Evolutionary conservation across 1,284 basidiomycete species (phyloP).

Genomic region (Malassezia equina): DNA sequence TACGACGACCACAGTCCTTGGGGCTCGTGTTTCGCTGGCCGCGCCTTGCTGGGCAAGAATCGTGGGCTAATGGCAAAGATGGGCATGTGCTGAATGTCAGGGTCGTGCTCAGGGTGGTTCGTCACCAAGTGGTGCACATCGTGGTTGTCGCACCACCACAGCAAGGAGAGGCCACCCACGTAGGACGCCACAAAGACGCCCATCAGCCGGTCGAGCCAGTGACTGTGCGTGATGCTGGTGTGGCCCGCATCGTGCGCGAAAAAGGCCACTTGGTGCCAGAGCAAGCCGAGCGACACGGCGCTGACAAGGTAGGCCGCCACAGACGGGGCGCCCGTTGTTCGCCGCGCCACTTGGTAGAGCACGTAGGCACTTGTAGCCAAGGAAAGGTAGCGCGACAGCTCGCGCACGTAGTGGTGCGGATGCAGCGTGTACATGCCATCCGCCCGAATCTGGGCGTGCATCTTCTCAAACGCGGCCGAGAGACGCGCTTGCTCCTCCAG

Average conservation of each 20-base stretch:
- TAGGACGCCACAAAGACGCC: slow-evolving; percentile 74
- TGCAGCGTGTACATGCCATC: slow-evolving; percentile 78
- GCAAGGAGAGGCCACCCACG: slow-evolving; percentile 80
- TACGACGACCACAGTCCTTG: slow-evolving; percentile 73
- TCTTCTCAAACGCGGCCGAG: slow-evolving; percentile 66
- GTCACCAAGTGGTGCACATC: slow-evolving; percentile 95
- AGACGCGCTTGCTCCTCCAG: slow-evolving; percentile 62
- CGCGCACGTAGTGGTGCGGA: slow-evolving; percentile 81
- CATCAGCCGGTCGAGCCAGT: slow-evolving; percentile 68
- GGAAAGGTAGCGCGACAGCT: slow-evolving; percentile 65
- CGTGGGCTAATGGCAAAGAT: slow-evolving; percentile 83
- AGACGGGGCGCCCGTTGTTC: background rate
- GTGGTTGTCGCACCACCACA: slow-evolving; percentile 98
- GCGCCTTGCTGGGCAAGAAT: slow-evolving; percentile 18
- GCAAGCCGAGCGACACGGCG: slow-evolving; percentile 69
- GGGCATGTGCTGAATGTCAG: slow-evolving; percentile 84
- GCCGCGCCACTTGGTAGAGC: slow-evolving; percentile 54
- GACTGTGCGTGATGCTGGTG: slow-evolving; percentile 79
- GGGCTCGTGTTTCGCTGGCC: slow-evolving; percentile 2
- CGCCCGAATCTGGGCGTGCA: slow-evolving; percentile 65
- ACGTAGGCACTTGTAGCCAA: slow-evolving; percentile 58
- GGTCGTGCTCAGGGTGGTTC: slow-evolving; percentile 89
- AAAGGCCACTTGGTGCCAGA: slow-evolving; percentile 93
- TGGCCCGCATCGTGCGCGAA: slow-evolving; percentile 90
- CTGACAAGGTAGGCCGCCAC: slow-evolving; percentile 54